A percentile compares a stretch with the other conserved stretches of the same genome.
Conservation (phyloP, 805 yeast genomes). For the Deakozyma indianensis region DNA sequence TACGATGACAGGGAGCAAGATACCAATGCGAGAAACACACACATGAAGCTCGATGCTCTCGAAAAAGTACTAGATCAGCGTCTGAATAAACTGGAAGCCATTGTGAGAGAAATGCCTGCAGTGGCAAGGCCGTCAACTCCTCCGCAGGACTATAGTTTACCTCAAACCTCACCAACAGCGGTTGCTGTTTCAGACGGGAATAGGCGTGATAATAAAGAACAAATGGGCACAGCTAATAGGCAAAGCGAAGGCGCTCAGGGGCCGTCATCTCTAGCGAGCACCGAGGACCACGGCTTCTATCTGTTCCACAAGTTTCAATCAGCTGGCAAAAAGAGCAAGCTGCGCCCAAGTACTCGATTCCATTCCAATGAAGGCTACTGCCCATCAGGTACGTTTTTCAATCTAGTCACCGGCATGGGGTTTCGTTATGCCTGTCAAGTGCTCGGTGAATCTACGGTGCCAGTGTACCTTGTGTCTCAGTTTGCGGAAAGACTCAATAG, state of each 20-base stretch:
- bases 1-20: not conserved
- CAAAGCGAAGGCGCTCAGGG: no score
- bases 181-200: no score
- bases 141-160: no score
- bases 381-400: not conserved
- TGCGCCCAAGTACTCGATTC: not conserved
- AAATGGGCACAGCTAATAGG: no score
- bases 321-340: not conserved
- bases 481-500: not conserved
- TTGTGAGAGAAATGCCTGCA: no score
- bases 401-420: not conserved
- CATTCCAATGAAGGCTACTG: not conserved
- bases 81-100: not conserved
- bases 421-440: not conserved
- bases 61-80: not conserved
- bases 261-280: not conserved
- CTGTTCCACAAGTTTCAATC: not conserved
- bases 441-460: not conserved
- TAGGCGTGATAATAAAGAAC: no score
- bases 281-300: not conserved
- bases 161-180: no score
- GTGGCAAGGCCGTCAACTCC: no score
- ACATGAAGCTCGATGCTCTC: not conserved
- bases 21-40: not conserved
- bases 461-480: not conserved